Evolutionary conservation across 371 early-diverging fungal genomes (phyloP), one percentile per base, ranked within the genome.

Genomic region (Actinomucor elegans): DNA sequence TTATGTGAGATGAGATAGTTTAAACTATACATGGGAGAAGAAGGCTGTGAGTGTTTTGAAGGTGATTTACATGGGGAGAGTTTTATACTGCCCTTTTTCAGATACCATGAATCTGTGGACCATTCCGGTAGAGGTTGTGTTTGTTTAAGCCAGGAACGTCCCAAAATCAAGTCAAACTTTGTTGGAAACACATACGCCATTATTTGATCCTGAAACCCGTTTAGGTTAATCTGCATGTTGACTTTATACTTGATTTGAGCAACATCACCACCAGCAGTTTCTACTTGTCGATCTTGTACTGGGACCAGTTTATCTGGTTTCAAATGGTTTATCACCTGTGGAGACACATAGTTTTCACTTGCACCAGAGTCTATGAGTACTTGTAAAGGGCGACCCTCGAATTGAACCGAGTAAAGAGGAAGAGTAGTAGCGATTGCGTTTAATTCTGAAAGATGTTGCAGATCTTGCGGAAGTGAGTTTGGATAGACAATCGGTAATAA

Each of bases 121-220:
- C 56, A 57, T 29, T 57, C 21, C 0, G 49, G 50, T 15, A 8
- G 23, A 15, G 57, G 51, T 32, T 37, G 12, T 14, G 37, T 18
- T 23, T 45, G 27, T 9, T 44, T 33, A 17, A 57, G 20, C 57
- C 57, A 57, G 7, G 51, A 8, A 0, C 45, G 28, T 0, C 57
- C 51, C 20, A 57, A 20, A 7, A 57, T 57, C 0, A 57, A 6
- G 15, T 57, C 51, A 26, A 57, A 57, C 10, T 57, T 57, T 1
- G 51, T 45, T 1, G 43, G 51, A n/a, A 57, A 50, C 0, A 51
- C 50, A 38, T 45, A 57, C 6, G 50, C 57, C 3, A 10, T 32
- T 17, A 57, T 24, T 6, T 15, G 24, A 26, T 36, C 35, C 0
- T 34, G 5, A 32, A 45, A 50, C 4, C 40, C 50, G 38, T 46